Percentiles rank a stretch among this genome's conserved stretches.
These are phyloP conservation scores for Alternaria tenuissima DNA, from an alignment of 2,329 filamentous ascomycete genomes.

Conservation along the genomic window DNA sequence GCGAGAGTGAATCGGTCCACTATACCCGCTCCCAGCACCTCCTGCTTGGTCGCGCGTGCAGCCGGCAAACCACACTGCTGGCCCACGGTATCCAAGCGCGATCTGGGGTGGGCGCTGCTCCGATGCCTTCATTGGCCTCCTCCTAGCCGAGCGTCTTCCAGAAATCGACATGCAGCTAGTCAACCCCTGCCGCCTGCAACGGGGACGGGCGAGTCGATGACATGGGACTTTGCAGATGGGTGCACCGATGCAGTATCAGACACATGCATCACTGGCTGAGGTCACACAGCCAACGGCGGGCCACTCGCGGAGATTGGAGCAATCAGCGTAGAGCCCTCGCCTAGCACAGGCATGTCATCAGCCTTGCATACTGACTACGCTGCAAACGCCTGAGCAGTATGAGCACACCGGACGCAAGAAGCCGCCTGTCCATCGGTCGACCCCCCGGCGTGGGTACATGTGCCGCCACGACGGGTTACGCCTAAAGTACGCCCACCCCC, in stretches of 20 bases:
- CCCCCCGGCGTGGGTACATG: slow-evolving; percentile 35
- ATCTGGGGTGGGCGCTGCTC: slow-evolving; percentile 41
- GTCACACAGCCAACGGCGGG: slow-evolving; percentile 44
- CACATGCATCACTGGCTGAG: slow-evolving; percentile 28
- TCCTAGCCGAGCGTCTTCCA: slow-evolving; percentile 44
- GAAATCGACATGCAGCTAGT: slow-evolving; percentile 38
- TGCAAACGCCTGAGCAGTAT: slow-evolving; percentile 13
- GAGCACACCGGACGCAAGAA: slow-evolving; percentile 29
- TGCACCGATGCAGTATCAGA: slow-evolving; percentile 35
- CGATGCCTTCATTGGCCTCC: slow-evolving; percentile 30
- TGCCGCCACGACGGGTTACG: slow-evolving; percentile 38
- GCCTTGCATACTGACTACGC: slow-evolving; percentile 31
- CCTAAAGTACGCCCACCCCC: slow-evolving; percentile 19
- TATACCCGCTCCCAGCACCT: slow-evolving; percentile 35
- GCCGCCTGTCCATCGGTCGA: slow-evolving; percentile 26
- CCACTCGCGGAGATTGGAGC: slow-evolving; percentile 45
- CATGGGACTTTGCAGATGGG: slow-evolving; percentile 29
- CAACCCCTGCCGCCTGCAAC: slow-evolving; percentile 34
- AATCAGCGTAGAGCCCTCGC: slow-evolving; percentile 28
- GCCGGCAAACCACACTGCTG: slow-evolving; percentile 44
- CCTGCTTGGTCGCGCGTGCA: slow-evolving; percentile 38
- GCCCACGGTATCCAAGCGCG: slow-evolving; percentile 42
- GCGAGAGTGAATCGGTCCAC: slow-evolving; percentile 22
- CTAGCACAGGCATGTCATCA: slow-evolving; percentile 20
- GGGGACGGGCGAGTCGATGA: slow-evolving; percentile 29